Evolutionary conservation across 176 grass and related monocot genomes (phyloP).

Genomic region (Thinopyrum elongatum): DNA sequence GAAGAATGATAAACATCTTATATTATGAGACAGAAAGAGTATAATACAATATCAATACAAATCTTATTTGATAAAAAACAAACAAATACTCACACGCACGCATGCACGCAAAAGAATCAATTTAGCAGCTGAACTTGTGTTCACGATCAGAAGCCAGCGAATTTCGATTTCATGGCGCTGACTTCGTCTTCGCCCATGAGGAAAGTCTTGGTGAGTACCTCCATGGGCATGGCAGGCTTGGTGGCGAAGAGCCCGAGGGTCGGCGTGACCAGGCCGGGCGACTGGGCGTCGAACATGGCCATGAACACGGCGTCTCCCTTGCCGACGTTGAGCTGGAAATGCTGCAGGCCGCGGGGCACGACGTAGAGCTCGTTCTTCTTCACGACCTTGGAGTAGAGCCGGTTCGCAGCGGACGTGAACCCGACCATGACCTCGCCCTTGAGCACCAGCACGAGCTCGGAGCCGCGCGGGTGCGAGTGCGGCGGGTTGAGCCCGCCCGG

Average conservation of each 20-base stretch:
- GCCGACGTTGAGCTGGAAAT: slow-evolving; percentile 65
- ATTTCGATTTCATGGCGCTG: slow-evolving; percentile 33
- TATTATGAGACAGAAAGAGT: no score
- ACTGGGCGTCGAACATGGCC: slow-evolving; percentile 58
- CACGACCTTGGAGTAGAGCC: slow-evolving; percentile 42
- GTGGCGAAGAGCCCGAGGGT: slow-evolving; percentile 53
- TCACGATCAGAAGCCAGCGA: slow-evolving; percentile 30
- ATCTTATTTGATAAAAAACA: background rate
- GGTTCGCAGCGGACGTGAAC: slow-evolving; percentile 33
- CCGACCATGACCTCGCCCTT: slow-evolving; percentile 56
- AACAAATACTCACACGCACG: background rate
- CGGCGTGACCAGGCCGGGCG: slow-evolving; percentile 39
- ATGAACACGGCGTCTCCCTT: slow-evolving; percentile 34
- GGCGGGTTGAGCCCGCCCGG: slow-evolving; percentile 57
- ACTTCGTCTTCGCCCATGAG: slow-evolving; percentile 39
- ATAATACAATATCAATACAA: background rate
- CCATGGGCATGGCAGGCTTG: slow-evolving; percentile 49
- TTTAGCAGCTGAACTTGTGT: background rate
- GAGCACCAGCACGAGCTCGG: slow-evolving; percentile 61
- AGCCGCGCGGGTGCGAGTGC: slow-evolving; percentile 66
- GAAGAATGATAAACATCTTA: no score
- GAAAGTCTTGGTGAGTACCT: slow-evolving; percentile 67
- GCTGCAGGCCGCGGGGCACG: slow-evolving; percentile 54
- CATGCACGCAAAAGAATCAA: background rate
- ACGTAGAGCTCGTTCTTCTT: slow-evolving; percentile 53